These are phyloP conservation scores for Poa pratensis DNA, from an alignment of 176 grass and related monocot species.

Conservation along the genomic window DNA sequence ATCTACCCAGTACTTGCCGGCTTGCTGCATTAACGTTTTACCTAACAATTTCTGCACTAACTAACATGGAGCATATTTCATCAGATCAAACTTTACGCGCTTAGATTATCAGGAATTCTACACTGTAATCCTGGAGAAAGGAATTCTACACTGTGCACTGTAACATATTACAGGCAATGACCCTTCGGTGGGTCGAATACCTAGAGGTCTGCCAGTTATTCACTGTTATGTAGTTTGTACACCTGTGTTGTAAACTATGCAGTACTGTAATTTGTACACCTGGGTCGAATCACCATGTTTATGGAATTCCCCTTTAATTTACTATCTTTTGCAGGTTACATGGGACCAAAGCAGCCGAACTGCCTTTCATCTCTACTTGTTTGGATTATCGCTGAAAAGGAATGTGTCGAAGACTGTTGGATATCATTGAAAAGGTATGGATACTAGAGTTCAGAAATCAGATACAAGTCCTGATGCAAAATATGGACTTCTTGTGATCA, in stretches of 20 bases:
- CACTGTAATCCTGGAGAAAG: constrained; percentile 73
- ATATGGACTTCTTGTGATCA: constrained; percentile 24
- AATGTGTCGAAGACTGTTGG: constrained; percentile 76
- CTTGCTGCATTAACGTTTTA: not conserved
- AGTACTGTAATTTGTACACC: not conserved
- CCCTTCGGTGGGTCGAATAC: not conserved
- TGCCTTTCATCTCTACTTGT: constrained; percentile 88
- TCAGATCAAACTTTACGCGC: constrained; percentile 73
- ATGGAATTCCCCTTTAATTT: not conserved
- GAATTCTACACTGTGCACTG: no score
- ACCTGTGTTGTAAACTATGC: constrained; percentile 25
- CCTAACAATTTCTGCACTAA: not conserved
- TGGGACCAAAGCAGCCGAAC: constrained; percentile 83
- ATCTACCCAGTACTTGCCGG: not conserved
- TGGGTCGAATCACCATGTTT: not conserved
- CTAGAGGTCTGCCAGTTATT: not conserved
- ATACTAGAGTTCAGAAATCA: constrained; percentile 15
- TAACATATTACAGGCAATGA: not conserved
- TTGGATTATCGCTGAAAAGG: constrained; percentile 80
- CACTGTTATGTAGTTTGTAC: not conserved
- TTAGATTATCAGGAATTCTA: constrained; percentile 81
- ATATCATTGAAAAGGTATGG: constrained; percentile 85
- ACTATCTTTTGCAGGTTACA: constrained; percentile 63
- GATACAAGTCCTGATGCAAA: constrained; percentile 33
- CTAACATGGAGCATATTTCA: constrained; percentile 30